These are phyloP conservation scores for Hanseniaspora meyeri DNA, from an alignment of 805 yeast species.

Conservation along the genomic window DNA sequence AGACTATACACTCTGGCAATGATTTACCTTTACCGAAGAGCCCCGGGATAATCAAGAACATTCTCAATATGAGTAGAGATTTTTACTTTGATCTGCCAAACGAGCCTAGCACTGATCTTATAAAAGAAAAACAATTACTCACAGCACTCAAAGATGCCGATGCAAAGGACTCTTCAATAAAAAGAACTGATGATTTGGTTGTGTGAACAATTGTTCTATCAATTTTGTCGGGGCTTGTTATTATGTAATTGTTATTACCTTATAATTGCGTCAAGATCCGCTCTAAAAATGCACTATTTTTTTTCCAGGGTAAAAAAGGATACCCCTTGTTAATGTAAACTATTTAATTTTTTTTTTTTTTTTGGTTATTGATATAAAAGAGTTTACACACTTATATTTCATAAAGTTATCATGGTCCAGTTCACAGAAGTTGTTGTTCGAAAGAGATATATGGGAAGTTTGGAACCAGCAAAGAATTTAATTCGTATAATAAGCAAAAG, in stretches of 20 bases:
- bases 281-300: background rate
- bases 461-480: conserved; percentile 1
- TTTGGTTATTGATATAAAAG: too few relatives aligned
- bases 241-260: background rate
- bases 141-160: background rate
- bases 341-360: too few relatives aligned
- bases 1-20: background rate
- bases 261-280: background rate
- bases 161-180: background rate
- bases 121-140: background rate
- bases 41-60: background rate
- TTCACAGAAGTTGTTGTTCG: too few relatives aligned
- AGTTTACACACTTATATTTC: background rate
- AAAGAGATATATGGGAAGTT: background rate
- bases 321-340: background rate
- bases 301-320: background rate
- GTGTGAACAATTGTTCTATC: background rate
- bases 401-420: too few relatives aligned
- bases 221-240: background rate
- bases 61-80: background rate
- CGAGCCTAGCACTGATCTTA: background rate
- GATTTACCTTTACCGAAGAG: background rate
- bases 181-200: background rate
- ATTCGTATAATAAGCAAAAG: conserved; percentile 9
- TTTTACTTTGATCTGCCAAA: background rate